phyloP scores from a whole-genome alignment of 805 yeast genomes.

The Candida dajiaensis region DNA sequence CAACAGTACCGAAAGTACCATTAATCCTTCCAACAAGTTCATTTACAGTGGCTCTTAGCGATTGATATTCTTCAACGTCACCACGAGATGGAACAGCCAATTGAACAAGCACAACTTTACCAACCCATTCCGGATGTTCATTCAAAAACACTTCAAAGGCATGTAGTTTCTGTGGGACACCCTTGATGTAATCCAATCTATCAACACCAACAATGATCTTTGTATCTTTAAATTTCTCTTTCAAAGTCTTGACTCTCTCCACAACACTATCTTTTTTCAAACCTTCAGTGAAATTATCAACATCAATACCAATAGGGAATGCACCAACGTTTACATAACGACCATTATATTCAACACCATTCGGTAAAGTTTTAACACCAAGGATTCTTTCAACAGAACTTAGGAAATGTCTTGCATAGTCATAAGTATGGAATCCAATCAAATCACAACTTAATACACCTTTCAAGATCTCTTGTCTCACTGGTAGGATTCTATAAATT shows the following conservation, averaged over 20 bases:
- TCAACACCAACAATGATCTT: constrained; percentile 96
- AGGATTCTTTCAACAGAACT: constrained; percentile 83
- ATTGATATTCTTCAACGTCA: constrained; percentile 96
- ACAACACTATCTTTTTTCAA: constrained; percentile 57
- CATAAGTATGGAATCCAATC: constrained; percentile 98
- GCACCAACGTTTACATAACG: constrained; percentile 86
- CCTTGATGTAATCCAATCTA: constrained; percentile 92
- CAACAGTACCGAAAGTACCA: constrained; percentile 94
- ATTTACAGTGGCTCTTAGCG: constrained; percentile 86
- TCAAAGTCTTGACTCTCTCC: constrained; percentile 57
- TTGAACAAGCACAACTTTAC: constrained; percentile 91
- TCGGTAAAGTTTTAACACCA: constrained; percentile 79
- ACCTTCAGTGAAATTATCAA: constrained; percentile 82
- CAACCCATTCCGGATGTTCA: constrained; percentile 97
- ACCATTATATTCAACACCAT: constrained; percentile 76
- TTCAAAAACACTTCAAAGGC: constrained; percentile 90
- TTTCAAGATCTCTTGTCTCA: constrained; percentile 80
- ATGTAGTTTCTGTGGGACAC: constrained; percentile 95
- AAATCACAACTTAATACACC: constrained; percentile 94
- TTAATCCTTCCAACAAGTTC: constrained; percentile 95
- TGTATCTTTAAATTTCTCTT: constrained; percentile 61
- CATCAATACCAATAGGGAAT: constrained; percentile 98
- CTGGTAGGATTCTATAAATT: constrained; percentile 92
- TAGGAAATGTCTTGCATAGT: constrained; percentile 92
- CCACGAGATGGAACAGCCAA: constrained; percentile 98